A percentile compares a stretch with the other conserved stretches of the same genome.
Conservation (phyloP, 371 early-diverging fungal genomes). For the Nematocida sp. region DNA sequence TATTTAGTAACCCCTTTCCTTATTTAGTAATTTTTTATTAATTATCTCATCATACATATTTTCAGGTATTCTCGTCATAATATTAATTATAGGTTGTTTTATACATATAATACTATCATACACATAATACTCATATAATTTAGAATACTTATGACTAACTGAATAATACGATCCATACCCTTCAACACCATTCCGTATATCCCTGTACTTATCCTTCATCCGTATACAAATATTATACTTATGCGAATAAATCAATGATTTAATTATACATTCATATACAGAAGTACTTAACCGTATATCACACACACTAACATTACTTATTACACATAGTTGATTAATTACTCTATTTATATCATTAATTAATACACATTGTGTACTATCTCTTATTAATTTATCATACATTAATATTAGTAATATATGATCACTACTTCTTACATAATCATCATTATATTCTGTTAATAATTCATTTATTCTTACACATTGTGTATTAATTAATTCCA, state of each 20-base stretch:
- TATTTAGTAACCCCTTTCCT: no score
- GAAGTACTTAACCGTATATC: not conserved
- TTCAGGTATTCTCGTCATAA: not conserved
- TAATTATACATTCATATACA: not conserved
- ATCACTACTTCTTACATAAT: not conserved
- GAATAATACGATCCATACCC: not conserved
- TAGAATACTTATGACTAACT: not conserved
- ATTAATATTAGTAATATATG: not conserved
- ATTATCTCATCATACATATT: no score
- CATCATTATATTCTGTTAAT: not conserved
- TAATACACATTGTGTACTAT: not conserved
- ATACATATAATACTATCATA: slow-evolving; percentile 10
- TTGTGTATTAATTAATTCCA: slow-evolving; percentile 12
- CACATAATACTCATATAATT: not conserved
- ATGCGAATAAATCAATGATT: not conserved
- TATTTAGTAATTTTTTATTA: no score
- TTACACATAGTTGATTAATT: slow-evolving; percentile 6
- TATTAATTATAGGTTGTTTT: not conserved
- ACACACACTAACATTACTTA: not conserved
- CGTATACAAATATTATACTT: not conserved
- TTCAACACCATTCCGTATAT: not conserved
- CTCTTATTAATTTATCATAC: not conserved
- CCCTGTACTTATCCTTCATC: slow-evolving; percentile 8
- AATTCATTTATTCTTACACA: not conserved
- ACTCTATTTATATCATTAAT: not conserved